Percentiles rank a stretch among this genome's conserved stretches.
Conservation (phyloP, 2,329 filamentous ascomycete genomes). For the Ascochyta koolunga region DNA sequence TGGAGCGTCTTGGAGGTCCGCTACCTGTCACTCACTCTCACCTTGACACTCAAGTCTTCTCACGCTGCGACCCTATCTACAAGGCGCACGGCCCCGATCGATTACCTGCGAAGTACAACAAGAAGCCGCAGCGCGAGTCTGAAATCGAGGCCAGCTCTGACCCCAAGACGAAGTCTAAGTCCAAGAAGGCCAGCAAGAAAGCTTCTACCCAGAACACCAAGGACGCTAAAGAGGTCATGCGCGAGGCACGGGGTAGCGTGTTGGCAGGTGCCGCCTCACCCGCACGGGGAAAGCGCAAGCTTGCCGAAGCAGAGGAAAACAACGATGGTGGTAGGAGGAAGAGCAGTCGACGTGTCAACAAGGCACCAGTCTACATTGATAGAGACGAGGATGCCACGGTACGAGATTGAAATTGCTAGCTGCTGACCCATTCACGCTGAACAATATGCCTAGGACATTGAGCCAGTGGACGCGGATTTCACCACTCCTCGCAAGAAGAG, state of each 20-base stretch:
- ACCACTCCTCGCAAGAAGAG: slow-evolving; percentile 19
- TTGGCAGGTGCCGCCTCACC: not conserved
- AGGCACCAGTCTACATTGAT: slow-evolving; percentile 3
- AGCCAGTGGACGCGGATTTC: slow-evolving; percentile 4
- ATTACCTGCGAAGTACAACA: not conserved
- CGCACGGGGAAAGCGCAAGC: not conserved
- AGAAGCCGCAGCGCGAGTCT: not conserved
- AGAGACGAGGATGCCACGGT: slow-evolving; percentile 16
- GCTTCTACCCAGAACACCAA: not conserved
- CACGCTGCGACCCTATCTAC: slow-evolving; percentile 16
- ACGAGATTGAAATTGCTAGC: not conserved
- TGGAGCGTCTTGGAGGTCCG: slow-evolving; percentile 27
- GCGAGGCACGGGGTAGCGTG: not conserved
- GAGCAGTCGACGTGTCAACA: slow-evolving; percentile 7
- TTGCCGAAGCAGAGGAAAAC: not conserved
- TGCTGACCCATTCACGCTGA: not conserved
- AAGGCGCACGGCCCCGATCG: not conserved
- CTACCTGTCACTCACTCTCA: slow-evolving; percentile 20
- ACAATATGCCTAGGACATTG: slow-evolving; percentile 12
- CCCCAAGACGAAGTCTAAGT: not conserved
- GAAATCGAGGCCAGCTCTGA: not conserved
- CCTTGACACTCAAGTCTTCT: slow-evolving; percentile 25
- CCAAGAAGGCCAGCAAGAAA: not conserved
- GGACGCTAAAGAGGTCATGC: not conserved
- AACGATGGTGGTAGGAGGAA: slow-evolving; percentile 1